phyloP scores from a whole-genome alignment of 2,329 filamentous ascomycete species.

The Cladophialophora exuberans region DNA sequence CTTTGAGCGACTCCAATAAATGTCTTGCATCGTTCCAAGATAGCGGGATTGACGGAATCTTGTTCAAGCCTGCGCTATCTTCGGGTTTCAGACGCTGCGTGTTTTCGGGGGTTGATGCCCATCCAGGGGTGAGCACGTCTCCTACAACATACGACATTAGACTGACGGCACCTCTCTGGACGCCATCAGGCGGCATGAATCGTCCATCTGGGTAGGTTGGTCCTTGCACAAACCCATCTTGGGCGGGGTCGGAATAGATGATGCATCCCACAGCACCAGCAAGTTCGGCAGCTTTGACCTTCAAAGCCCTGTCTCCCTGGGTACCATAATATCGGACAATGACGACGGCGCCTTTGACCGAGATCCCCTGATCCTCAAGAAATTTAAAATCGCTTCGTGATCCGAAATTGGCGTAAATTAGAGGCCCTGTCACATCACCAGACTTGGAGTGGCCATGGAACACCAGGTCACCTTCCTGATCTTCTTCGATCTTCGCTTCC shows the following conservation, averaged over 20 bases:
- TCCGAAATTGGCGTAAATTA: slow-evolving; percentile 93
- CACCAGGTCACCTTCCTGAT: slow-evolving; percentile 71
- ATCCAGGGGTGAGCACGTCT: slow-evolving; percentile 90
- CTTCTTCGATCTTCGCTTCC: slow-evolving; percentile 84
- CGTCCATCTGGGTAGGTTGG: slow-evolving; percentile 74
- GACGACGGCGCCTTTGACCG: slow-evolving; percentile 77
- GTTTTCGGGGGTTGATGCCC: slow-evolving; percentile 58
- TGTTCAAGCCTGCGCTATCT: slow-evolving; percentile 71
- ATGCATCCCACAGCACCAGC: slow-evolving; percentile 86
- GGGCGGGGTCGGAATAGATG: slow-evolving; percentile 86
- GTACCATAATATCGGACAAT: slow-evolving; percentile 80
- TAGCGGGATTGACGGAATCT: slow-evolving; percentile 88
- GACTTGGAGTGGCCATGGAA: slow-evolving; percentile 90
- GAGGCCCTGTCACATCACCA: slow-evolving; percentile 80
- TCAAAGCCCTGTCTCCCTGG: slow-evolving; percentile 72
- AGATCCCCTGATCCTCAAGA: slow-evolving; percentile 71
- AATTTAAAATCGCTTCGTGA: slow-evolving; percentile 78
- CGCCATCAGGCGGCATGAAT: slow-evolving; percentile 78
- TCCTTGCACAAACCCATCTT: slow-evolving; percentile 79
- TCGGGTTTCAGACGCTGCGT: slow-evolving; percentile 68
- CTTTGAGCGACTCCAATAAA: slow-evolving; percentile 74
- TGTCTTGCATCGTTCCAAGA: slow-evolving; percentile 86
- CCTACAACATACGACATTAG: slow-evolving; percentile 82
- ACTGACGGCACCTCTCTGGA: slow-evolving; percentile 80
- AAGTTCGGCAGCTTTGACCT: slow-evolving; percentile 86